These are phyloP conservation scores for Lenzites betulinus DNA, from an alignment of 768 basidiomycete species.

Conservation along the genomic window DNA sequence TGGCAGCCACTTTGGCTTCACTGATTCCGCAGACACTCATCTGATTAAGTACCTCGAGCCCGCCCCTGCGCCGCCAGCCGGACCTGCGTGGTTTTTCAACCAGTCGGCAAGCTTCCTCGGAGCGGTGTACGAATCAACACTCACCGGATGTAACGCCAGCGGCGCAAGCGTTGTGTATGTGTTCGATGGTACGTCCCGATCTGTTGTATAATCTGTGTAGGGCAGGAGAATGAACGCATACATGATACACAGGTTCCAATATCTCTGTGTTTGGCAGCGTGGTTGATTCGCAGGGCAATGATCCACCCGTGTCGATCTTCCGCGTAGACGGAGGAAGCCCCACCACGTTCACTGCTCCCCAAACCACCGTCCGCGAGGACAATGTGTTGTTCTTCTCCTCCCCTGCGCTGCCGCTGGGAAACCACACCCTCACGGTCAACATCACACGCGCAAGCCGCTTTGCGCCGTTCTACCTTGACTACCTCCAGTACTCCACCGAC, in stretches of 20 bases:
- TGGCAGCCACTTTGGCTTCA: not conserved
- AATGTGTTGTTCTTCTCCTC: slow-evolving; percentile 1
- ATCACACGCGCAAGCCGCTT: not conserved
- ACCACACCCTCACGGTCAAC: slow-evolving; percentile 1
- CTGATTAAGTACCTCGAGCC: not conserved
- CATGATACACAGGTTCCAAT: not conserved
- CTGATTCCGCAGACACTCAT: not conserved
- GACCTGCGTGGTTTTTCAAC: not conserved
- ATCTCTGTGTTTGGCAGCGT: slow-evolving; percentile 1
- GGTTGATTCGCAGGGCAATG: not conserved
- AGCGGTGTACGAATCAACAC: not conserved
- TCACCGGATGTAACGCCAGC: not conserved
- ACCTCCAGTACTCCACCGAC: not conserved
- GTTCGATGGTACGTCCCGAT: slow-evolving; percentile 1
- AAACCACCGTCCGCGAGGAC: not conserved
- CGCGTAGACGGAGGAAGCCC: slow-evolving; percentile 5
- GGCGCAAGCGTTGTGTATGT: not conserved
- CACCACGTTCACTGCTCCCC: not conserved
- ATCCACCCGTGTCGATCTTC: not conserved
- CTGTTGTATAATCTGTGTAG: not conserved
- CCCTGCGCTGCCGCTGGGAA: not conserved
- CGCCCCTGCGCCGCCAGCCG: not conserved
- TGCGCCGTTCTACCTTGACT: slow-evolving; percentile 2
- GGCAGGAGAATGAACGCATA: not conserved
- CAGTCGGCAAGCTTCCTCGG: not conserved